These are phyloP conservation scores for Alliaria petiolata DNA, from an alignment of 345 rosid species.

Conservation along the genomic window DNA sequence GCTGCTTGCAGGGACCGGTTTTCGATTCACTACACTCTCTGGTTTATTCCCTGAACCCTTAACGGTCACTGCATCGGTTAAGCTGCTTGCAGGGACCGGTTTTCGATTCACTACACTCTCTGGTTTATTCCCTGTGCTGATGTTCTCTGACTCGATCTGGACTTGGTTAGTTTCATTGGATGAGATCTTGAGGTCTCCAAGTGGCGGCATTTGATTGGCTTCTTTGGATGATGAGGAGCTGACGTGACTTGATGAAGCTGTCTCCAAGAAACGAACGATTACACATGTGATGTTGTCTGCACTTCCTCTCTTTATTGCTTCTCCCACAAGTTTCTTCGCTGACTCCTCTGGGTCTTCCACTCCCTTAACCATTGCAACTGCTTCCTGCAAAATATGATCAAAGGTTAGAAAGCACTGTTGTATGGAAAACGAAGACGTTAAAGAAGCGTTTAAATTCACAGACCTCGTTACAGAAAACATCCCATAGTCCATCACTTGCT, in stretches of 20 bases:
- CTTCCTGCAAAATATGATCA: conserved; percentile 49
- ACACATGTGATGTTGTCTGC: conserved; percentile 96
- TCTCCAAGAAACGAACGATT: conserved; percentile 60
- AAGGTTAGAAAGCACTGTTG: neutral
- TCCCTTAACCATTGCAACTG: conserved; percentile 74
- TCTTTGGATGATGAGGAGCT: conserved; percentile 5
- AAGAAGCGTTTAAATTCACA: neutral
- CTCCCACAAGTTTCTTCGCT: conserved; percentile 70
- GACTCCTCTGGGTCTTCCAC: conserved; percentile 83
- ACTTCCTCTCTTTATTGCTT: conserved; percentile 90
- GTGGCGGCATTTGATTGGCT: neutral
- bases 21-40: neutral
- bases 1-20: neutral
- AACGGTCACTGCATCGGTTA: neutral
- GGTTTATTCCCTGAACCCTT: neutral
- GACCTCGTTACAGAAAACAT: conserved; percentile 93
- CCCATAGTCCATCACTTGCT: conserved; percentile 99
- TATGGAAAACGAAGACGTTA: neutral
- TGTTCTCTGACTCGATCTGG: neutral
- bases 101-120: neutral
- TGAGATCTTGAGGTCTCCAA: conserved; percentile 17
- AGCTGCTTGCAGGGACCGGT: neutral
- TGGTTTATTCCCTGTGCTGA: neutral
- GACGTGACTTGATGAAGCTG: conserved; percentile 13
- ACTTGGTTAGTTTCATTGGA: neutral